Evolutionary conservation across 805 yeast species (phyloP), one percentile per base, ranked within the genome.

Genomic region (Kuraishia molischiana): DNA sequence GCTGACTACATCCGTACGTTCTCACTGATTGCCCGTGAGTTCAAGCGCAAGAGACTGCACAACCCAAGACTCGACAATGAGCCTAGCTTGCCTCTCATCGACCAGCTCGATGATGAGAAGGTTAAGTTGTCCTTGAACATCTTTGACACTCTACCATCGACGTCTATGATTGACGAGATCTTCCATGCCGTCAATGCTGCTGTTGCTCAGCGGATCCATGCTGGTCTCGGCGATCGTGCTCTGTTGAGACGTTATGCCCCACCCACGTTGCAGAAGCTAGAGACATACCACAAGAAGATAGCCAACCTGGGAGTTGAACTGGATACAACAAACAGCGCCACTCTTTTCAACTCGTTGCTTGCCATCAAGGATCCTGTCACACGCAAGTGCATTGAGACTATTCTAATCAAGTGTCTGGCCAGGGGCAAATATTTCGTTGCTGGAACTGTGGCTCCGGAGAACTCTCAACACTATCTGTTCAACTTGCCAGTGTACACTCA

Each of bases 401-500:
- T 86, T 41, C 62, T 92, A 42, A 76, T 67, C 61, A 92, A 92
- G 62, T 77, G 90, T 36, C 71, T 92, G 77, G 69, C 80, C 9
- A 72, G 94, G 50, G 94, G 95, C 28, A 85, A 82, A 51, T 92
- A 92, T 55, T 82, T 77, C 43, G 74, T 87, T 52, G 94, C 96
- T 8, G 97, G 95, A 22, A 80, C 79, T 53, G 80, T 79, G 37
- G 95, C 86, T 47, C 76, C 85, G 3, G 90, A 81, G 45, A 76
- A 72, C 42, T 75, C 72, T 53, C 80, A 79, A 9, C 95, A 90
- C 51, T 92, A 83, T 59, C 73, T 84, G 52, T 74, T 81, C 54
- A 86, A 86, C 45, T 57, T 83, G 40, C 95, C 96, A 21, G 64
- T 86, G 32, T 92, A 85, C 57, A 85, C 97, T 0, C 97, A 90